Base-by-base conservation (phyloP, 352 stramenopile genomes). In the Stramenopiles sp. region DNA sequence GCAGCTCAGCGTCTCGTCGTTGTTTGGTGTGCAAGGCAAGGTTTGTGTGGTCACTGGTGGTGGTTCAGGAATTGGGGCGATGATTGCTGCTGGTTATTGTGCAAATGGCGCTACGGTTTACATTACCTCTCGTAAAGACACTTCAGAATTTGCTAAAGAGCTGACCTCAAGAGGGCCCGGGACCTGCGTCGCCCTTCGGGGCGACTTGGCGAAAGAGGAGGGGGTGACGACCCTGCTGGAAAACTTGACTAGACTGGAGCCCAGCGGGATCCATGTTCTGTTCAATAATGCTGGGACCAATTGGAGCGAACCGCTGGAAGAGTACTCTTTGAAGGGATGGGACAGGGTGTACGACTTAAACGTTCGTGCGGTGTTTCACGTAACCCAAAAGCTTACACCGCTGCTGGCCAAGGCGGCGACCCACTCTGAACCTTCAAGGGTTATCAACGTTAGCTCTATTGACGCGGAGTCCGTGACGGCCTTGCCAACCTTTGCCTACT, bases 21-120 rank as follows among this genome's bases (percentile, higher is more conserved):
- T 86, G 0, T 87, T 87, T 75, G 75, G 71, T 73, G 81, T 86
- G 4, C 71, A 75, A 0, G 79, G 79, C 34, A 81, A 84, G 69
- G 87, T 87, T 79, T 89, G 96, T 32, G 76, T 97, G 1, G 84
- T 97, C 75, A 97, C 91, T 25, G 93, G 93, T 74, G 92, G 92
- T 49, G 91, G 87, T 35, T 83, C 89, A 43, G 93, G 93, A 37
- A 96, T 98, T 79, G 93, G 93, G 71, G 85, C 88, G 74, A 97
- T 97, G 91, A 96, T 98, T 76, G 89, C 92, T 68, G 87, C 92
- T 76, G 89, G 88, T 6, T 97, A 96, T 80, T 84, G 91, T 30
- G 78, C 84, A 53, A 94, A 94, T 75, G 87, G 89, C 74, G 90
- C 90, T 69, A 96, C 89, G 77, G 92, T 98, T 3, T 88, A 96